Conservation (phyloP, 805 yeast genomes). For the Deakozyma indianensis region DNA sequence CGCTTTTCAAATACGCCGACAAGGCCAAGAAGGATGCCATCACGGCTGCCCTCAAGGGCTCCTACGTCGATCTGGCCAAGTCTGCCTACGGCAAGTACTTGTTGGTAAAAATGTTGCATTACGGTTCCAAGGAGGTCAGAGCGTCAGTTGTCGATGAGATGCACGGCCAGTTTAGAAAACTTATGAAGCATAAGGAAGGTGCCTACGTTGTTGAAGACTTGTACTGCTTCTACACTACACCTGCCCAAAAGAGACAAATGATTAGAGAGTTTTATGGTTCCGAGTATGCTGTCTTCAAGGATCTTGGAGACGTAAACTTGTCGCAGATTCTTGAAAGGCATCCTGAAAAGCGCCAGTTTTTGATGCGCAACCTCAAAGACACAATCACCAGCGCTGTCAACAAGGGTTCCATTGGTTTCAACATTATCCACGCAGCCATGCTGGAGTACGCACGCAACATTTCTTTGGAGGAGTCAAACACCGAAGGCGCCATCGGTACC, state of each 20-base stretch:
- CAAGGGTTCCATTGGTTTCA: slow-evolving; percentile 94
- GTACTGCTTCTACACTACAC: slow-evolving; percentile 68
- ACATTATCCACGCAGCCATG: slow-evolving; percentile 92
- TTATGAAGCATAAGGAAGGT: slow-evolving; percentile 96
- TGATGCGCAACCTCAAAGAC: slow-evolving; percentile 61
- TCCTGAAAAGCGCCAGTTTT: slow-evolving; percentile 63
- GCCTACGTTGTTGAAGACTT: slow-evolving; percentile 95
- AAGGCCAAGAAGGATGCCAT: slow-evolving; percentile 66
- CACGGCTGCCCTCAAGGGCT: slow-evolving; percentile 54
- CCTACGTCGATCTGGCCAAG: slow-evolving; percentile 70
- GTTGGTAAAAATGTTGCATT: slow-evolving; percentile 76
- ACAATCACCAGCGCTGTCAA: slow-evolving; percentile 84
- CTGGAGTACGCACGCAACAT: slow-evolving; percentile 68
- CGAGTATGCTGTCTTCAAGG: slow-evolving; percentile 81
- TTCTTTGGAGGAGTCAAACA: slow-evolving; percentile 28
- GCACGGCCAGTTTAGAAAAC: slow-evolving; percentile 79
- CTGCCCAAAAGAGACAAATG: slow-evolving; percentile 79
- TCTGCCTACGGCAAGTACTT: slow-evolving; percentile 89
- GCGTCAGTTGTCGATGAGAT: slow-evolving; percentile 65
- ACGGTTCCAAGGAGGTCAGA: slow-evolving; percentile 75
- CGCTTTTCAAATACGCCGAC: slow-evolving; percentile 72
- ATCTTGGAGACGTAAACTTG: slow-evolving; percentile 50
- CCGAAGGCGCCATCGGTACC: slow-evolving; percentile 5
- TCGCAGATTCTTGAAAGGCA: slow-evolving; percentile 51
- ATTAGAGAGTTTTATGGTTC: slow-evolving; percentile 95